Conservation (phyloP, 192 early-diverging fungal genomes). For the Phlyctochytrium arcticum region DNA sequence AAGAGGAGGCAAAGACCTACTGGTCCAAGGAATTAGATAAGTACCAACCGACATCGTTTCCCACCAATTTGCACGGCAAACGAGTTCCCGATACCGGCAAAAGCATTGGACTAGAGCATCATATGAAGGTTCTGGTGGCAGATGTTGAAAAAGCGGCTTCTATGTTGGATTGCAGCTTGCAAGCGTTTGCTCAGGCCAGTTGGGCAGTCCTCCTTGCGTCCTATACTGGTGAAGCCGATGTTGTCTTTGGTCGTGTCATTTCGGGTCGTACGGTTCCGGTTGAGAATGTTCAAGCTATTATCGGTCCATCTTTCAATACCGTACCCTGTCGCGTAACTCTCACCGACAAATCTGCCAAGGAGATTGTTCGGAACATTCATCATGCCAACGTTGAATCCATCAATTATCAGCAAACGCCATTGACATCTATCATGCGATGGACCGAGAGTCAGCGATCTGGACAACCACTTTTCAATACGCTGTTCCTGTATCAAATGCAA, state of each 20-base stretch:
- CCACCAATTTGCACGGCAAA: neutral
- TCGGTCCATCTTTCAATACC: slow-evolving; percentile 25
- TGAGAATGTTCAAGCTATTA: slow-evolving; percentile 3
- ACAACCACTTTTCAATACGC: slow-evolving; percentile 3
- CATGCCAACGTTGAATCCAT: slow-evolving; percentile 4
- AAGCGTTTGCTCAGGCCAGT: slow-evolving; percentile 13
- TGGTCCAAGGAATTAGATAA: neutral
- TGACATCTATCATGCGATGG: slow-evolving; percentile 13
- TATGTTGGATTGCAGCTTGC: neutral
- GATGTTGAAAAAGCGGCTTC: neutral
- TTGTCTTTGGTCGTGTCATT: slow-evolving; percentile 21
- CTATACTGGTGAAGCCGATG: slow-evolving; percentile 12
- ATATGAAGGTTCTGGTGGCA: neutral
- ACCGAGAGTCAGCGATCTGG: neutral
- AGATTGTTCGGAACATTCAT: neutral
- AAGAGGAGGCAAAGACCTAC: neutral
- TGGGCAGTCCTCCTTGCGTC: slow-evolving; percentile 4
- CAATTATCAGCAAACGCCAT: slow-evolving; percentile 20
- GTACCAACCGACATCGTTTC: slow-evolving; percentile 2
- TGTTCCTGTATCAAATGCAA: slow-evolving; percentile 14
- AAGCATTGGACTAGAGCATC: neutral
- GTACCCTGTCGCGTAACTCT: slow-evolving; percentile 14
- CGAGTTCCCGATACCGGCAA: neutral
- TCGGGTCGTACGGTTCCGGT: slow-evolving; percentile 21
- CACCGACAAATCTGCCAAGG: neutral